Conservation (phyloP, 306 rosid genomes). For the Biancaea sappan region DNA sequence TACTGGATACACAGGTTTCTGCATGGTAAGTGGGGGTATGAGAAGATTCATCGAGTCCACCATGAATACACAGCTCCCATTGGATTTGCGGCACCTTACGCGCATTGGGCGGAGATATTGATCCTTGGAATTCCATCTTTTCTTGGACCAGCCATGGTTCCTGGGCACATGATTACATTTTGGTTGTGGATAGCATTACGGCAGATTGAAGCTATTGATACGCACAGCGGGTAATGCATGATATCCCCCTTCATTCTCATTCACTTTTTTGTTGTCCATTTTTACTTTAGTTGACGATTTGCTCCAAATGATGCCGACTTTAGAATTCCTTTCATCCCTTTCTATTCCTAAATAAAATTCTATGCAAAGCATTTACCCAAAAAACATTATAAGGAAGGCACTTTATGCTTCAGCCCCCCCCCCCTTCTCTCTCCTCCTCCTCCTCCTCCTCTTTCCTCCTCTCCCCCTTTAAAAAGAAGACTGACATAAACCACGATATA, state of each 20-base stretch:
- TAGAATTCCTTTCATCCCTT: slow-evolving; percentile 35
- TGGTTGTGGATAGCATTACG: slow-evolving; percentile 86
- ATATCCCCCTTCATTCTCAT: neutral
- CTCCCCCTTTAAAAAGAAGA: too few relatives aligned
- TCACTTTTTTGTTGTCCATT: slow-evolving; percentile 2
- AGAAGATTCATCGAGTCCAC: slow-evolving; percentile 78
- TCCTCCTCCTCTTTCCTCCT: too few relatives aligned
- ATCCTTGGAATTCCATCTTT: slow-evolving; percentile 78
- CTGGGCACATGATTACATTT: slow-evolving; percentile 81
- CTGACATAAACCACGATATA: too few relatives aligned
- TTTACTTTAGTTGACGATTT: slow-evolving; percentile 32
- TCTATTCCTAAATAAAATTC: slow-evolving; percentile 27
- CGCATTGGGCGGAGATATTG: slow-evolving; percentile 90
- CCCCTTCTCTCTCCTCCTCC: too few relatives aligned
- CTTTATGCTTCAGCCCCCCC: too few relatives aligned
- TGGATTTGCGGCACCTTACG: slow-evolving; percentile 79
- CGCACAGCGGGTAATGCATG: slow-evolving; percentile 78
- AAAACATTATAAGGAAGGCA: slow-evolving; percentile 29
- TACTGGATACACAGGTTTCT: slow-evolving; percentile 85
- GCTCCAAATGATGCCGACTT: slow-evolving; percentile 38
- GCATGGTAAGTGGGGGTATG: slow-evolving; percentile 77
- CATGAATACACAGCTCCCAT: slow-evolving; percentile 83
- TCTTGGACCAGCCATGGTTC: slow-evolving; percentile 78
- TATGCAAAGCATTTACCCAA: slow-evolving; percentile 8
- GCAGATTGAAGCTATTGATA: slow-evolving; percentile 82